A percentile compares a stretch with the other conserved stretches of the same genome.
Evolutionary conservation across 2,329 filamentous ascomycete species (phyloP).

Genomic region (Gaeumannomyces tritici): DNA sequence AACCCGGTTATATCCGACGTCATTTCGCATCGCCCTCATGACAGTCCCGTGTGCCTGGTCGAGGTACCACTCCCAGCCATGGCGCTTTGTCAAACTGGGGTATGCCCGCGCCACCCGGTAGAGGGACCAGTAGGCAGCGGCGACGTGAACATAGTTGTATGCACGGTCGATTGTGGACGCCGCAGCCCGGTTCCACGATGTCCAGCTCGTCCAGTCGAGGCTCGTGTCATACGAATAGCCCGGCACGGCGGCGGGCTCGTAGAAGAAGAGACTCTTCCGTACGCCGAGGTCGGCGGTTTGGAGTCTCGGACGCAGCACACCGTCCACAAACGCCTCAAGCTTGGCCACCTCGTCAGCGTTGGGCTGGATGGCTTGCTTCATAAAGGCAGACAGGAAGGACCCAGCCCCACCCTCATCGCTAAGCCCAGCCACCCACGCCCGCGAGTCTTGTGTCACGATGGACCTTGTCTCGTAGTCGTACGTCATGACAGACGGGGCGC

Average conservation of each 20-base stretch:
- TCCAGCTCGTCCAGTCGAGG: conserved; percentile 39
- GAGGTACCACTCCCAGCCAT: conserved; percentile 45
- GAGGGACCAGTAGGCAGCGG: conserved; percentile 45
- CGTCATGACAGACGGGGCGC: conserved; percentile 44
- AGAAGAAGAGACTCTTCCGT: conserved; percentile 47
- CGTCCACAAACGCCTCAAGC: conserved; percentile 43
- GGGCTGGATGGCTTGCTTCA: conserved; percentile 45
- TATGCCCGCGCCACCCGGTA: conserved; percentile 44
- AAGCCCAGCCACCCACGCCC: conserved; percentile 50
- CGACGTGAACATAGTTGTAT: conserved; percentile 50
- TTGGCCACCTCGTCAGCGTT: conserved; percentile 35
- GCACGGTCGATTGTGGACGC: conserved; percentile 39
- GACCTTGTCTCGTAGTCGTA: conserved; percentile 40
- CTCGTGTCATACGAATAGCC: conserved; percentile 31
- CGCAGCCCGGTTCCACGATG: conserved; percentile 36
- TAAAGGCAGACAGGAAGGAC: conserved; percentile 41
- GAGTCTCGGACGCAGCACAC: conserved; percentile 38
- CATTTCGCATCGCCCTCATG: conserved; percentile 23
- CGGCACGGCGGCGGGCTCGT: conserved; percentile 33
- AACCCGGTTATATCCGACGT: conserved; percentile 31
- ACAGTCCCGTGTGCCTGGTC: conserved; percentile 42
- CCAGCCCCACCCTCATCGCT: conserved; percentile 51
- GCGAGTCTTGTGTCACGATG: conserved; percentile 33
- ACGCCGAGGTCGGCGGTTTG: conserved; percentile 38
- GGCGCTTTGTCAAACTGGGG: conserved; percentile 28